Evolutionary conservation across 2,329 filamentous ascomycete species (phyloP).

Genomic region (Aspergillus arachidicola): DNA sequence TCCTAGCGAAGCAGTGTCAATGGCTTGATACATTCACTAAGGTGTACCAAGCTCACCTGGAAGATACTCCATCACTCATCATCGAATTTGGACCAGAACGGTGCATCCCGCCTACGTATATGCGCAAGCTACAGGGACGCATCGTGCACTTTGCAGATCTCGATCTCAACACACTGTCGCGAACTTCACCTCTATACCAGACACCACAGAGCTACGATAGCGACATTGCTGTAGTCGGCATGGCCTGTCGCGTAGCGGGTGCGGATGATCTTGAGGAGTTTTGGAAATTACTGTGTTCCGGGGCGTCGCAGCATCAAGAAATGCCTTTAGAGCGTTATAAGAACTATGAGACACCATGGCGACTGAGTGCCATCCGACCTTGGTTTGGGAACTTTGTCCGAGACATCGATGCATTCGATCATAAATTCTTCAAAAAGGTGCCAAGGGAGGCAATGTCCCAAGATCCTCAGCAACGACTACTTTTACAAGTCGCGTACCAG

Average conservation of each 20-base stretch:
- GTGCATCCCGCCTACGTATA: conserved; percentile 20
- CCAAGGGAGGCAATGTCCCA: conserved; percentile 31
- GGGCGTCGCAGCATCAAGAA: conserved; percentile 25
- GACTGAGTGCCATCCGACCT: conserved; percentile 8
- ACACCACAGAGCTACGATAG: conserved; percentile 13
- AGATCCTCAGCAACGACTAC: conserved; percentile 37
- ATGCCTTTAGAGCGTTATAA: conserved; percentile 22
- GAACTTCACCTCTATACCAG: background rate
- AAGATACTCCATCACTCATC: conserved; percentile 7
- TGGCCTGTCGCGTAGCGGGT: conserved; percentile 36
- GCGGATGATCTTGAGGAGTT: conserved; percentile 32
- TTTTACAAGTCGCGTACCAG: conserved; percentile 36
- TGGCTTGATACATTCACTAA: conserved; percentile 18
- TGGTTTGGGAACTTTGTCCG: conserved; percentile 26
- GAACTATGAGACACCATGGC: conserved; percentile 20
- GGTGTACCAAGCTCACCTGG: conserved; percentile 10
- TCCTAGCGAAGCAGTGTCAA: conserved; percentile 16
- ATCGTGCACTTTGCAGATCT: conserved; percentile 20
- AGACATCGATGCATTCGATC: conserved; percentile 32
- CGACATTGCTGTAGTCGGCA: conserved; percentile 39
- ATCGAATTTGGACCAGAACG: conserved; percentile 22
- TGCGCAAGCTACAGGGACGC: conserved; percentile 12
- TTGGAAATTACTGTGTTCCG: conserved; percentile 33
- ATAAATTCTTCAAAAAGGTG: conserved; percentile 35
- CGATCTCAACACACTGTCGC: conserved; percentile 5